Conservation (phyloP, 2,329 filamentous ascomycete species). For the Geosmithia putterillii region DNA sequence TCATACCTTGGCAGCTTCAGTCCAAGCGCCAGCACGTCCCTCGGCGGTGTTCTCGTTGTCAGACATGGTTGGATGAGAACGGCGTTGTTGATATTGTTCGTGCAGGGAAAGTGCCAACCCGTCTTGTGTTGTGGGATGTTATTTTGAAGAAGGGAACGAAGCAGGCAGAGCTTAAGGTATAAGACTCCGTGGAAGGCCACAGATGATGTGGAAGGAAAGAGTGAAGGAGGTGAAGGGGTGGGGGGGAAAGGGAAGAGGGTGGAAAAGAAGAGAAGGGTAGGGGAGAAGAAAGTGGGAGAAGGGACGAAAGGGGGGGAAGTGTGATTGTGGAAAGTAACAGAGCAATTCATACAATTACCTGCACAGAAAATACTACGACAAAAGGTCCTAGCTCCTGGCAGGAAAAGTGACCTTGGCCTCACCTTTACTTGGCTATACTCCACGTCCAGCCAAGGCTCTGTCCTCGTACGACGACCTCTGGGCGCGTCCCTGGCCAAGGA, state of each 20-base stretch:
- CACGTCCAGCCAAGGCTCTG: too few species aligned
- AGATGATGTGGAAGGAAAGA: neutral
- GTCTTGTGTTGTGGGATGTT: neutral
- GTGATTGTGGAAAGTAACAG: neutral
- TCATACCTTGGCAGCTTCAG: slow-evolving; percentile 21
- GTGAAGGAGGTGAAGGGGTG: neutral
- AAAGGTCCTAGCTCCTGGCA: too few species aligned
- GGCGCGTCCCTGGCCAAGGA: too few species aligned
- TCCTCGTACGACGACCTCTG: too few species aligned
- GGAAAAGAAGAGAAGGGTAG: neutral
- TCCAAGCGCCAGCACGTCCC: slow-evolving; percentile 16
- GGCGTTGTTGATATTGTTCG: too few species aligned
- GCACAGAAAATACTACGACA: too few species aligned
- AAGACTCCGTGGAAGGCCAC: neutral
- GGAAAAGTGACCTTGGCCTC: too few species aligned
- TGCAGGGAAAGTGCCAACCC: too few species aligned
- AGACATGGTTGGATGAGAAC: slow-evolving; percentile 12
- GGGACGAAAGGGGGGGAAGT: neutral
- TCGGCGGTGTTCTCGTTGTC: slow-evolving; percentile 6
- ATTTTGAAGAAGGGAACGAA: neutral
- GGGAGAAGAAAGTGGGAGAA: neutral
- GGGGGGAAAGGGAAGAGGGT: neutral
- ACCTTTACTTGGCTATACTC: too few species aligned
- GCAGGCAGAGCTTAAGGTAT: neutral
- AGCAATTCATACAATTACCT: too few species aligned